Conservation (phyloP, 768 basidiomycete species). For the Gloeophyllum trabeum region DNA sequence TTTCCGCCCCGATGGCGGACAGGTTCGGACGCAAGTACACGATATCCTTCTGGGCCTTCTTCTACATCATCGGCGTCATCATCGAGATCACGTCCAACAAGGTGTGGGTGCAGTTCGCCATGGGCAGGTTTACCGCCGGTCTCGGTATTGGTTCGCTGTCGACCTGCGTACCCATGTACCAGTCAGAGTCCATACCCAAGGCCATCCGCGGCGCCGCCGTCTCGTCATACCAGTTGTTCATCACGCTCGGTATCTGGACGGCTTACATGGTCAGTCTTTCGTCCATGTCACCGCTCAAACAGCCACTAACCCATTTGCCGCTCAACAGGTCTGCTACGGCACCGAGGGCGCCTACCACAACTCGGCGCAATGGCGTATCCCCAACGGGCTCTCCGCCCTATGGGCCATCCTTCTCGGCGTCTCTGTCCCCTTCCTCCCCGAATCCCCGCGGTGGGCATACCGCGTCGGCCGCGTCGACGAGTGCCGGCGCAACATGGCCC, state of each 20-base stretch:
- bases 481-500: too few species aligned
- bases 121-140: conserved; percentile 56
- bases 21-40: conserved; percentile 53
- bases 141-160: conserved; percentile 59
- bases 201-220: conserved; percentile 59
- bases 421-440: conserved; percentile 63
- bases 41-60: conserved; percentile 45
- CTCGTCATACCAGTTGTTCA: conserved; percentile 35
- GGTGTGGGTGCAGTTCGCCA: conserved; percentile 56
- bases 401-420: conserved; percentile 50
- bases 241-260: conserved; percentile 59
- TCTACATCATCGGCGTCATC: conserved; percentile 52
- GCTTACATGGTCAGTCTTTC: conserved; percentile 29
- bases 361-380: conserved; percentile 47
- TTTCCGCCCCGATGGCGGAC: conserved; percentile 56
- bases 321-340: conserved; percentile 41
- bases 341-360: too few species aligned
- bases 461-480: conserved; percentile 34
- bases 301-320: background rate
- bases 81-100: conserved; percentile 38
- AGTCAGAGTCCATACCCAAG: conserved; percentile 4
- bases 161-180: conserved; percentile 53
- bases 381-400: conserved; percentile 47
- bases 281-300: background rate
- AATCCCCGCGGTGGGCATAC: conserved; percentile 31